These are phyloP conservation scores for Escovopsis sp. DNA, from an alignment of 2,329 filamentous ascomycete species.

Conservation along the genomic window DNA sequence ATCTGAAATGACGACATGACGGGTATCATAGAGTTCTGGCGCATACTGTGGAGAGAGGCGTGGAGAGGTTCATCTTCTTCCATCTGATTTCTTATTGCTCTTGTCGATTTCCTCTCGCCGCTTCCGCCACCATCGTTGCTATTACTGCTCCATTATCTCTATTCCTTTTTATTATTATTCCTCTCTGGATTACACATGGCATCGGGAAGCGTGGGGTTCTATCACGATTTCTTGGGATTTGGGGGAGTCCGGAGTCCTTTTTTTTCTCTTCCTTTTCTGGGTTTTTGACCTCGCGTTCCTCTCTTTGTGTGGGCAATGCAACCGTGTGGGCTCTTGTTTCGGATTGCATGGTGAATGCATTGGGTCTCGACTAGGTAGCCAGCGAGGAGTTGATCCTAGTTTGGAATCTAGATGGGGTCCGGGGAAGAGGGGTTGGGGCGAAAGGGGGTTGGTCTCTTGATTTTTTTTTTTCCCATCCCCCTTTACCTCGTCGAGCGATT, in stretches of 20 bases:
- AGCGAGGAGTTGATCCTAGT: not conserved
- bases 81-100: not conserved
- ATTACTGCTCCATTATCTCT: constrained; percentile 1
- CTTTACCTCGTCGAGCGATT: not conserved
- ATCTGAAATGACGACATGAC: constrained; percentile 7
- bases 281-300: not conserved
- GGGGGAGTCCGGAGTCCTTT: constrained; percentile 6
- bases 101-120: no score
- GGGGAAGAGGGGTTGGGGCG: not conserved
- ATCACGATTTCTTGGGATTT: not conserved
- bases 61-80: constrained; percentile 3
- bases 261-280: not conserved
- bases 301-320: not conserved
- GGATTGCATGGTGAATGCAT: not conserved
- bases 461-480: not conserved
- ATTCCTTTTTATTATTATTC: not conserved
- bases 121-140: not conserved
- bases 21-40: constrained; percentile 6
- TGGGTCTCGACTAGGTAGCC: not conserved
- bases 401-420: not conserved
- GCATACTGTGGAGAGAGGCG: constrained; percentile 5
- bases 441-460: not conserved
- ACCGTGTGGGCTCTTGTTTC: not conserved
- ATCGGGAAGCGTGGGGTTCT: not conserved
- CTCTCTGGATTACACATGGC: not conserved